Conservation (phyloP, 1,284 basidiomycete species). For the Cutaneotrichosporon cutaneum region DNA sequence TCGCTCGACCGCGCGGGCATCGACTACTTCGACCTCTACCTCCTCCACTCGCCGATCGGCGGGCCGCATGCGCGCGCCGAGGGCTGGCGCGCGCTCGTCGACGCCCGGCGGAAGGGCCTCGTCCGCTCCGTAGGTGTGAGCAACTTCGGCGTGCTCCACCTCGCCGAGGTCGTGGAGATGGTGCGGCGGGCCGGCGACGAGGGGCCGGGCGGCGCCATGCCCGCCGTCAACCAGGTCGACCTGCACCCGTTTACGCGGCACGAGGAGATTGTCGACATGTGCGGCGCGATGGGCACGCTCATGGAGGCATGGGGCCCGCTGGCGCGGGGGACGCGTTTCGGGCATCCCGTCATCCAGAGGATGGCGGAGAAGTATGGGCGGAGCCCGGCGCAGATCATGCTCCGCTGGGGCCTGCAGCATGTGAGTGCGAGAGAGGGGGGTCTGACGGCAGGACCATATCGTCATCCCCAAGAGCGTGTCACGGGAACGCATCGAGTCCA, state of each 20-base stretch:
- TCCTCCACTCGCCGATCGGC: constrained; percentile 55
- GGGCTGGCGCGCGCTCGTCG: constrained; percentile 53
- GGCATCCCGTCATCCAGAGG: constrained; percentile 49
- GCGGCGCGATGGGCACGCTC: constrained; percentile 53
- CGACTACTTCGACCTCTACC: constrained; percentile 54
- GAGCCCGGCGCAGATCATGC: constrained; percentile 56
- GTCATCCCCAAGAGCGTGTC: constrained; percentile 57
- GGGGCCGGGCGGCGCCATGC: constrained; percentile 37
- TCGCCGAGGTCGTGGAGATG: constrained; percentile 52
- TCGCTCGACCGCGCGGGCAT: constrained; percentile 61
- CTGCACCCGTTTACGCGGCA: constrained; percentile 54
- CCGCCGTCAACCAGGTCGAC: constrained; percentile 53
- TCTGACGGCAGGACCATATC: constrained; percentile 48
- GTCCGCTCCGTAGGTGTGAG: constrained; percentile 54
- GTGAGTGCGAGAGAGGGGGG: constrained; percentile 29
- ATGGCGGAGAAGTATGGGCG: constrained; percentile 47
- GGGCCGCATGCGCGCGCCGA: constrained; percentile 51
- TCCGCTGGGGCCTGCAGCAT: constrained; percentile 58
- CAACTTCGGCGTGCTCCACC: constrained; percentile 56
- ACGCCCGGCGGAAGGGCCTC: constrained; percentile 52
- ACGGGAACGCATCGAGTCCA: constrained; percentile 54
- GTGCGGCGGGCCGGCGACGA: constrained; percentile 6
- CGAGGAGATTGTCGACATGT: constrained; percentile 54
- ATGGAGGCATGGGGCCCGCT: constrained; percentile 57
- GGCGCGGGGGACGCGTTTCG: constrained; percentile 53